Conservation (phyloP, 805 yeast species). For the Wickerhamomyces ciferrii region DNA sequence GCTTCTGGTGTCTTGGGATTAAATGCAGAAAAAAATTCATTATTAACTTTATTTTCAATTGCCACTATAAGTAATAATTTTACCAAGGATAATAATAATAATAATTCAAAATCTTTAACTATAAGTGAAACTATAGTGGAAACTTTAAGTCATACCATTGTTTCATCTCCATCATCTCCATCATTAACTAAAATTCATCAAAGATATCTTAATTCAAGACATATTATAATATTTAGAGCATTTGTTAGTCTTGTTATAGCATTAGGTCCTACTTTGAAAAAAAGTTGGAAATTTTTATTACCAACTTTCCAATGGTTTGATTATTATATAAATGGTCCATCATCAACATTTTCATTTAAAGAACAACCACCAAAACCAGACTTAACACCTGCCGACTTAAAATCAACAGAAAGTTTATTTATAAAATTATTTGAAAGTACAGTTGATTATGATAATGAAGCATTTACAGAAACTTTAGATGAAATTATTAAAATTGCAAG, state of each 20-base stretch:
- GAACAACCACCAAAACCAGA: constrained; percentile 37
- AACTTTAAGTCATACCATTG: constrained; percentile 21
- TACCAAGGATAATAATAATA: too few species aligned
- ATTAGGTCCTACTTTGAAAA: constrained; percentile 66
- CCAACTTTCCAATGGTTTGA: constrained; percentile 76
- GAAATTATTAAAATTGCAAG: constrained; percentile 42
- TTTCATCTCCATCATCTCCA: constrained; percentile 6
- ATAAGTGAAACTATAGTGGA: constrained; percentile 49
- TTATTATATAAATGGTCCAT: constrained; percentile 61
- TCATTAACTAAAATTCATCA: constrained; percentile 23
- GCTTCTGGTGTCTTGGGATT: constrained; percentile 73
- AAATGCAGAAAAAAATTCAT: constrained; percentile 50
- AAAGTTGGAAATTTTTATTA: constrained; percentile 61
- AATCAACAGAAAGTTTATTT: constrained; percentile 49
- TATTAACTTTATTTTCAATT: constrained; percentile 38
- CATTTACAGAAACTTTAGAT: constrained; percentile 43
- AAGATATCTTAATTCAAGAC: constrained; percentile 56
- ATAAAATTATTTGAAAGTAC: constrained; percentile 63
- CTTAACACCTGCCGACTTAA: constrained; percentile 40
- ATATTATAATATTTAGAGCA: constrained; percentile 73
- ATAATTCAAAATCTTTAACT: constrained; percentile 30
- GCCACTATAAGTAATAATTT: constrained; percentile 38
- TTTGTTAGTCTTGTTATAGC: constrained; percentile 72
- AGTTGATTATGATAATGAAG: constrained; percentile 41
- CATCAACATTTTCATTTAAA: constrained; percentile 29